Conservation (phyloP, 768 basidiomycete genomes). For the button mushroom (Agaricus bisporus) region DNA sequence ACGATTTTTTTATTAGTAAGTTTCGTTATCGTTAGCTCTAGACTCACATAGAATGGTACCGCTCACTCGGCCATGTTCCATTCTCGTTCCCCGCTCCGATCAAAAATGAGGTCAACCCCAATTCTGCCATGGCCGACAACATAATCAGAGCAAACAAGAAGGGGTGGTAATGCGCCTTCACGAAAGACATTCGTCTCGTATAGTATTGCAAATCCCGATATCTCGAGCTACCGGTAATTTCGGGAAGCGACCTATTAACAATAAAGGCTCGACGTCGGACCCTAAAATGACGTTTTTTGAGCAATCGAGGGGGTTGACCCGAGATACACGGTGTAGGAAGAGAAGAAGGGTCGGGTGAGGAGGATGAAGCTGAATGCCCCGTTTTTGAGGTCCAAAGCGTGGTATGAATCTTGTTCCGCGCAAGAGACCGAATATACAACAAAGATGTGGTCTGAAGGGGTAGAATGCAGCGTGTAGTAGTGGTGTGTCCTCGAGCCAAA, state of each 20-base stretch:
- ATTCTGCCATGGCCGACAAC: constrained; percentile 61
- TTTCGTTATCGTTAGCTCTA: background rate
- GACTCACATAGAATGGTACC: constrained; percentile 62
- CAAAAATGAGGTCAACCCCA: constrained; percentile 70
- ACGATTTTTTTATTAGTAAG: background rate
- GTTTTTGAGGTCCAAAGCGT: background rate
- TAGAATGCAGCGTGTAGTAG: background rate
- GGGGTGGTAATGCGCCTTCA: constrained; percentile 54
- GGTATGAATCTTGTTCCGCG: background rate
- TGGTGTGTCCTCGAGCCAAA: background rate
- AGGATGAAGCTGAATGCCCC: background rate
- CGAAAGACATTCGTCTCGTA: constrained; percentile 27
- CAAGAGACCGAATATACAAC: background rate
- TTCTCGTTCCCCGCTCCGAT: constrained; percentile 63
- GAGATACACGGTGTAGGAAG: background rate
- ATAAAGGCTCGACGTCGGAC: background rate
- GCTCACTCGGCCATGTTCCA: constrained; percentile 50
- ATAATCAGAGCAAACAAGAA: constrained; percentile 61
- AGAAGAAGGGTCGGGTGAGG: background rate
- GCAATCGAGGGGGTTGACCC: background rate
- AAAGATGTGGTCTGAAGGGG: background rate
- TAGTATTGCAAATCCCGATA: constrained; percentile 7
- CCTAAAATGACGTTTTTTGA: background rate
- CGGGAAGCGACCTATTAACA: background rate
- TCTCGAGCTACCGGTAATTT: background rate